Evolutionary conservation across 495 filamentous ascomycete genomes (phyloP).

Genomic region (Lophiotrema nucula): DNA sequence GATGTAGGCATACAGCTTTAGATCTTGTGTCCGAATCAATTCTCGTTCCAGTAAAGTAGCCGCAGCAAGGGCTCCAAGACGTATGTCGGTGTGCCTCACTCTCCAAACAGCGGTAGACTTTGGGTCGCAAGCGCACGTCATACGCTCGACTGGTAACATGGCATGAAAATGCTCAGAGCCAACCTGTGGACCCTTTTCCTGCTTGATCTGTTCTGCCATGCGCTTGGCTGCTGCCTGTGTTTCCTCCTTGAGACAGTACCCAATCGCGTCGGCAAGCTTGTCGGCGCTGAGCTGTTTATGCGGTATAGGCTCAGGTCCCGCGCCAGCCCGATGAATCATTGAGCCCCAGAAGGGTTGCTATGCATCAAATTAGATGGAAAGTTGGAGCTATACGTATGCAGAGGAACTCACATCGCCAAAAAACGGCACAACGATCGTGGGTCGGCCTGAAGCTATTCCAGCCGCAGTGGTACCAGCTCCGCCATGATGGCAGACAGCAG

Average conservation of each 20-base stretch:
- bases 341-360: slow-evolving; percentile 56
- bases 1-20: slow-evolving; percentile 40
- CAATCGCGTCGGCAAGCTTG: slow-evolving; percentile 46
- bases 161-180: slow-evolving; percentile 46
- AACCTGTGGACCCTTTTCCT: slow-evolving; percentile 42
- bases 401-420: slow-evolving; percentile 54
- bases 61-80: slow-evolving; percentile 44
- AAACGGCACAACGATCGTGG: slow-evolving; percentile 63
- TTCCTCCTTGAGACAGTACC: slow-evolving; percentile 39
- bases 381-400: background rate
- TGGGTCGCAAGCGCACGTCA: slow-evolving; percentile 41
- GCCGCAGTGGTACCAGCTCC: slow-evolving; percentile 67
- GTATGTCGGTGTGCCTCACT: slow-evolving; percentile 39
- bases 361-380: background rate
- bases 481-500: slow-evolving; percentile 63
- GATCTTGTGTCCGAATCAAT: slow-evolving; percentile 40
- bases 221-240: slow-evolving; percentile 41
- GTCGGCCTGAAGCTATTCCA: slow-evolving; percentile 55
- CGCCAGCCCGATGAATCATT: slow-evolving; percentile 53
- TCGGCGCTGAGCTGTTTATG: slow-evolving; percentile 47
- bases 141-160: slow-evolving; percentile 39
- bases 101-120: slow-evolving; percentile 42
- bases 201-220: slow-evolving; percentile 40
- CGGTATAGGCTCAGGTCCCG: slow-evolving; percentile 49
- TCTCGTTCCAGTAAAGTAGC: slow-evolving; percentile 41